These are phyloP conservation scores for Blastocystis sp. DNA, from an alignment of 352 stramenopile species.

Conservation along the genomic window DNA sequence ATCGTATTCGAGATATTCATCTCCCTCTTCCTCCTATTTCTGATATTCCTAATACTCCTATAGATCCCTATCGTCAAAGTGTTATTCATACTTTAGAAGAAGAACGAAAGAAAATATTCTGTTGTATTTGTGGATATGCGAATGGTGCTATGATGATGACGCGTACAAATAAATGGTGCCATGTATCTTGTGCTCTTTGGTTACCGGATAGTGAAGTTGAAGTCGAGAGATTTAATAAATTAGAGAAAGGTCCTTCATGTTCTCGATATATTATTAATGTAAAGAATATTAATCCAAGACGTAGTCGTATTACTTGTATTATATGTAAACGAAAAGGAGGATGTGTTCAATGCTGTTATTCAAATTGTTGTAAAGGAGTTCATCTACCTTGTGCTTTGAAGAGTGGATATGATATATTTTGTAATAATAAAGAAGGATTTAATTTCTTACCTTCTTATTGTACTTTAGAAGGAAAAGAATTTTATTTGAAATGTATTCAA, in stretches of 20 bases:
- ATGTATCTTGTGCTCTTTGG: conserved; percentile 25
- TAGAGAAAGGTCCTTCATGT: background rate
- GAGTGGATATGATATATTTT: conserved; percentile 21
- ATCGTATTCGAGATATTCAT: conserved; percentile 29
- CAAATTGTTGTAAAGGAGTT: background rate
- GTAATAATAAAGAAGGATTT: conserved; percentile 29
- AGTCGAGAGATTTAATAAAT: background rate
- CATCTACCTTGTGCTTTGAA: conserved; percentile 8
- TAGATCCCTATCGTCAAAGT: too few relatives aligned
- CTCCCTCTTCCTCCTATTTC: background rate
- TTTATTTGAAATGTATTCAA: conserved; percentile 23
- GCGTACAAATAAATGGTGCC: background rate
- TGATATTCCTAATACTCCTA: background rate
- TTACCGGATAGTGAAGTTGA: background rate
- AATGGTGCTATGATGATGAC: conserved; percentile 34
- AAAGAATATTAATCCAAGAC: background rate
- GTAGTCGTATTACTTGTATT: background rate
- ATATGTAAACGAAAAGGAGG: conserved; percentile 3
- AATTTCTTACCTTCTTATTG: background rate
- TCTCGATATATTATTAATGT: conserved; percentile 2
- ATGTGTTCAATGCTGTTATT: conserved; percentile 13
- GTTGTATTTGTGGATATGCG: conserved; percentile 24
- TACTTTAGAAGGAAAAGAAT: conserved; percentile 14
- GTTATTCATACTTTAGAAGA: conserved; percentile 6
- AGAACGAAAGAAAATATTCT: conserved; percentile 1